A percentile compares a stretch with the other conserved stretches of the same genome.
phyloP scores from a whole-genome alignment of 2,329 filamentous ascomycete species.

The Fusarium ramigenum region DNA sequence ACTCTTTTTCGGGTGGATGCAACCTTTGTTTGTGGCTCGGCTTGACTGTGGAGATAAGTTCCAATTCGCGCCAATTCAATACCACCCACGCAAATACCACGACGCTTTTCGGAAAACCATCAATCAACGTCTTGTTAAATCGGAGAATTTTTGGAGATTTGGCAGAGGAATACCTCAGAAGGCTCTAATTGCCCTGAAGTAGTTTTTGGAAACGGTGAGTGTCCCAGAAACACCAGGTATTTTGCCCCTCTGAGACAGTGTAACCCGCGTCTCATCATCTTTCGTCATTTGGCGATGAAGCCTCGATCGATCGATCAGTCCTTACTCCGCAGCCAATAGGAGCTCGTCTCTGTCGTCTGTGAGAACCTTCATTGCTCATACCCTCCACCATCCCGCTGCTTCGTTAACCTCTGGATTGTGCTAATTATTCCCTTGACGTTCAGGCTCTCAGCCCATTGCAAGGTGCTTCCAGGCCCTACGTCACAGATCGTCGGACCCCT shows the following conservation, averaged over 20 bases:
- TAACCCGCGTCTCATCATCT: slow-evolving; percentile 20
- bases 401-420: not conserved
- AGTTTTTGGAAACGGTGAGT: slow-evolving; percentile 26
- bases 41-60: slow-evolving; percentile 20
- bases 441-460: slow-evolving; percentile 12
- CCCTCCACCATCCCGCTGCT: not conserved
- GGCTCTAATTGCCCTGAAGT: not conserved
- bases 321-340: slow-evolving; percentile 39
- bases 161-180: not conserved
- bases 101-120: not conserved
- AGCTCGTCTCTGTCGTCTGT: not conserved
- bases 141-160: not conserved
- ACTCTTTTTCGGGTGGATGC: slow-evolving; percentile 9
- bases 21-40: not conserved
- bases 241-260: slow-evolving; percentile 14
- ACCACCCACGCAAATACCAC: not conserved
- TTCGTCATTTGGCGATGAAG: slow-evolving; percentile 41
- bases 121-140: not conserved
- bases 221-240: slow-evolving; percentile 11
- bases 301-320: slow-evolving; percentile 49
- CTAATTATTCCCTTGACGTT: slow-evolving; percentile 19
- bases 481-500: slow-evolving; percentile 34
- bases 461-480: slow-evolving; percentile 32
- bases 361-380: slow-evolving; percentile 18
- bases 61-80: not conserved